Evolutionary conservation across 1,284 basidiomycete species (phyloP).

Genomic region (Irpex sp.): DNA sequence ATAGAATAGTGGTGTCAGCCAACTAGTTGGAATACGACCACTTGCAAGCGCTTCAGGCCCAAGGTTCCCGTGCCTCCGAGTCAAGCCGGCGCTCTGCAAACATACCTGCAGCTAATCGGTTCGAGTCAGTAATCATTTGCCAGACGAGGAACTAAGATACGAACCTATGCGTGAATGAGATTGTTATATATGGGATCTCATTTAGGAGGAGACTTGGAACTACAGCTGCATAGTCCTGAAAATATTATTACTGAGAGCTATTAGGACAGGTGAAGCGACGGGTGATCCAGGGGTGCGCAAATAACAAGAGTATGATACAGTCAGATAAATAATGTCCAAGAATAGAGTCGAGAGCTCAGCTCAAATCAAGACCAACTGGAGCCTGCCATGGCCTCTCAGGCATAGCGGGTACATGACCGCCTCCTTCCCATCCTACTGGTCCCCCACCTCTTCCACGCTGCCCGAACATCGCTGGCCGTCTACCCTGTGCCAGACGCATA

Average conservation of each 20-base stretch:
- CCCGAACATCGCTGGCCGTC: conserved; percentile 29
- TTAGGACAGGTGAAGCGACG: not conserved
- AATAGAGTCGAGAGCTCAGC: conserved; percentile 5
- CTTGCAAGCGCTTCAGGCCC: too few relatives aligned
- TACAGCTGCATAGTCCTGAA: not conserved
- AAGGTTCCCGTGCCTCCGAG: too few relatives aligned
- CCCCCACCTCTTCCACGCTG: conserved; percentile 26
- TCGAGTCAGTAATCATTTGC: too few relatives aligned
- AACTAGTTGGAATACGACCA: too few relatives aligned
- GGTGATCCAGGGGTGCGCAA: not conserved
- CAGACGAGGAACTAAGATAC: too few relatives aligned
- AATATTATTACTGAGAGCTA: not conserved
- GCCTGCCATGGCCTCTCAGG: conserved; percentile 13
- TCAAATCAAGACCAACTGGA: conserved; percentile 15
- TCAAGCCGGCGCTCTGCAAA: too few relatives aligned
- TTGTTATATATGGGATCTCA: too few relatives aligned
- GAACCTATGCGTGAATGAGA: too few relatives aligned
- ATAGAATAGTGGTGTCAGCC: too few relatives aligned
- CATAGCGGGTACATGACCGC: conserved; percentile 5
- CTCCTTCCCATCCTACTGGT: conserved; percentile 13
- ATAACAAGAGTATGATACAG: conserved; percentile 2
- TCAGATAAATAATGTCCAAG: conserved; percentile 1
- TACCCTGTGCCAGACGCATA: conserved; percentile 26
- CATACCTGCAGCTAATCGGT: too few relatives aligned
- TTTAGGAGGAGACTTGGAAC: not conserved